phyloP scores from a whole-genome alignment of 345 rosid species.

The Psidium friedrichsthalianum region DNA sequence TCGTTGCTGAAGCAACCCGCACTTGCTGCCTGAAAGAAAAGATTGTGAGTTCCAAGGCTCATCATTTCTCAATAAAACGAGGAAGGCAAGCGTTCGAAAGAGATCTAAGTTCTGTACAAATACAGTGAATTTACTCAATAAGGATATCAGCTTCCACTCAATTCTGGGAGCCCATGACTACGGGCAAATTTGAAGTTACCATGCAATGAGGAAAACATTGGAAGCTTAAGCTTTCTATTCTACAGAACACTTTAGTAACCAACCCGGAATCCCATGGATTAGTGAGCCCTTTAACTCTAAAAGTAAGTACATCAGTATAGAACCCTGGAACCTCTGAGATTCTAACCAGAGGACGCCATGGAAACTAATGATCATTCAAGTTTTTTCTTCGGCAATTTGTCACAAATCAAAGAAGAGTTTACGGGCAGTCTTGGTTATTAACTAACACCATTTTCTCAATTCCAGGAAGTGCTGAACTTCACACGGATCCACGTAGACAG shows the following conservation, averaged over 20 bases:
- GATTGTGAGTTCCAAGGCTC: neutral
- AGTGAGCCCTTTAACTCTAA: neutral
- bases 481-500: neutral
- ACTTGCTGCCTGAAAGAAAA: constrained; percentile 48
- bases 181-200: neutral
- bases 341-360: neutral
- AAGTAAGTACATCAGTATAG: neutral
- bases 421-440: neutral
- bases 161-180: neutral
- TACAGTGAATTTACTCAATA: neutral
- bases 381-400: neutral
- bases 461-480: neutral
- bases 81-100: neutral
- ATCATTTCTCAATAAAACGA: neutral
- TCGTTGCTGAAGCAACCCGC: constrained; percentile 75
- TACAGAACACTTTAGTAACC: neutral
- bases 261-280: neutral
- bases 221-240: neutral
- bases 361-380: neutral
- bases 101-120: neutral
- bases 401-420: neutral
- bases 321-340: neutral
- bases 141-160: neutral
- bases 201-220: neutral
- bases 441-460: neutral